Percentiles rank a stretch among this genome's conserved stretches.
Evolutionary conservation across 2,329 filamentous ascomycete genomes (phyloP).

Genomic region (Aspergillus sp.): DNA sequence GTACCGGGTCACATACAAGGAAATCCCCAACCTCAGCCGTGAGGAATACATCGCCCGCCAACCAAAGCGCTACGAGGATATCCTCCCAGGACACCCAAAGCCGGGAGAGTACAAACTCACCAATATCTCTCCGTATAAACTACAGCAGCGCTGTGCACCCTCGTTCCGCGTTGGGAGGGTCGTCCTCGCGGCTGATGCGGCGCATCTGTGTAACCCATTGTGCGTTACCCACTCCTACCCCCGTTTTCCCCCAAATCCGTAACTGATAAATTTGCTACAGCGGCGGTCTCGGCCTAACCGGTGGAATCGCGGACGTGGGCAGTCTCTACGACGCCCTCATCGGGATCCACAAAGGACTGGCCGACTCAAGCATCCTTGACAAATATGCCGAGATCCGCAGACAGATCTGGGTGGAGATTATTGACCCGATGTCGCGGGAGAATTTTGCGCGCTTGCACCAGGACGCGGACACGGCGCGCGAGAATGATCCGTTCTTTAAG

Average conservation of each 20-base stretch:
- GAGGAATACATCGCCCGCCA: conserved; percentile 57
- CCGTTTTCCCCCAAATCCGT: background rate
- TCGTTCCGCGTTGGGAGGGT: conserved; percentile 59
- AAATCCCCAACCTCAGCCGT: conserved; percentile 52
- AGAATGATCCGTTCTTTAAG: conserved; percentile 40
- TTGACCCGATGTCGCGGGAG: conserved; percentile 43
- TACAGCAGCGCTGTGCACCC: conserved; percentile 61
- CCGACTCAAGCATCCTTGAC: conserved; percentile 45
- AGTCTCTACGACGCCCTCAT: conserved; percentile 61
- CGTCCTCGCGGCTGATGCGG: conserved; percentile 61
- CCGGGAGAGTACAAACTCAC: conserved; percentile 58
- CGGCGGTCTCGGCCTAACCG: conserved; percentile 63
- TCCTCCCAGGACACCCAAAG: conserved; percentile 61
- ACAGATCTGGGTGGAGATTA: conserved; percentile 39
- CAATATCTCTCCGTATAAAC: conserved; percentile 60
- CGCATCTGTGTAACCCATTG: conserved; percentile 58
- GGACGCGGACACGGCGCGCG: conserved; percentile 35
- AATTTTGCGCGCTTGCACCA: conserved; percentile 42
- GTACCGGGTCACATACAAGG: conserved; percentile 65
- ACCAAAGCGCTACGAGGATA: conserved; percentile 55
- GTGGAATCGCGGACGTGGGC: conserved; percentile 64
- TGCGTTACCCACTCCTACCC: conserved; percentile 21
- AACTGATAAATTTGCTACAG: conserved; percentile 20
- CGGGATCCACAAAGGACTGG: conserved; percentile 41
- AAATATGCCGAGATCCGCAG: conserved; percentile 43